Conservation (phyloP, 2,329 filamentous ascomycete genomes). For the Neonectria neomacrospora region DNA sequence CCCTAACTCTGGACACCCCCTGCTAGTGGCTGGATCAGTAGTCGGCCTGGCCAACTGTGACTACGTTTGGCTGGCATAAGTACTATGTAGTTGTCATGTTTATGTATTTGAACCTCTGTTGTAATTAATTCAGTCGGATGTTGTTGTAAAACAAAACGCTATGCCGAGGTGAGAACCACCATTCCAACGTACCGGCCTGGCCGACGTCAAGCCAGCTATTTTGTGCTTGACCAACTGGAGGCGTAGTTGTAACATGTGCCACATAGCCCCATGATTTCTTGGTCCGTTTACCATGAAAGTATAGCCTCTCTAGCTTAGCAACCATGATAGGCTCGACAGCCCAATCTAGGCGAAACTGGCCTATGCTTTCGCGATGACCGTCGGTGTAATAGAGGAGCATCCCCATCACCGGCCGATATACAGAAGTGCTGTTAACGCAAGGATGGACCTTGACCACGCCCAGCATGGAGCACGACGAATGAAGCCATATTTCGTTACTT, state of each 20-base stretch:
- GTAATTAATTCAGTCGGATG: conserved; percentile 6
- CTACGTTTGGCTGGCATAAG: too few species aligned
- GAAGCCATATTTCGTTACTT: conserved; percentile 16
- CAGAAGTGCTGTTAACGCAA: conserved; percentile 10
- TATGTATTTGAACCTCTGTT: too few species aligned
- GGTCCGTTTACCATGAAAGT: conserved; percentile 22
- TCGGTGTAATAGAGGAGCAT: conserved; percentile 25
- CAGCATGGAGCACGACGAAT: conserved; percentile 23
- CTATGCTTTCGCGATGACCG: conserved; percentile 20
- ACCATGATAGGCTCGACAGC: conserved; percentile 4
- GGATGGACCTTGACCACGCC: conserved; percentile 7
- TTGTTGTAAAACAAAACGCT: conserved; percentile 6
- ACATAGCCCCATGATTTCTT: conserved; percentile 16
- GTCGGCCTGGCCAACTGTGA: too few species aligned
- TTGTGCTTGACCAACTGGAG: background rate
- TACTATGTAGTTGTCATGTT: too few species aligned
- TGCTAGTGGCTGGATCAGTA: too few species aligned
- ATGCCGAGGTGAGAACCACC: conserved; percentile 16
- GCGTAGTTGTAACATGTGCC: background rate
- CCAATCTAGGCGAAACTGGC: conserved; percentile 25
- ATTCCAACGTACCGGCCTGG: conserved; percentile 4
- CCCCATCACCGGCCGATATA: conserved; percentile 15
- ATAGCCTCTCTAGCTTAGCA: conserved; percentile 10
- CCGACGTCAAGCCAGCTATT: conserved; percentile 3
- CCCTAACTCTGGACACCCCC: too few species aligned